phyloP scores from a whole-genome alignment of 2,329 filamentous ascomycete genomes.

The Penicillium italicum region DNA sequence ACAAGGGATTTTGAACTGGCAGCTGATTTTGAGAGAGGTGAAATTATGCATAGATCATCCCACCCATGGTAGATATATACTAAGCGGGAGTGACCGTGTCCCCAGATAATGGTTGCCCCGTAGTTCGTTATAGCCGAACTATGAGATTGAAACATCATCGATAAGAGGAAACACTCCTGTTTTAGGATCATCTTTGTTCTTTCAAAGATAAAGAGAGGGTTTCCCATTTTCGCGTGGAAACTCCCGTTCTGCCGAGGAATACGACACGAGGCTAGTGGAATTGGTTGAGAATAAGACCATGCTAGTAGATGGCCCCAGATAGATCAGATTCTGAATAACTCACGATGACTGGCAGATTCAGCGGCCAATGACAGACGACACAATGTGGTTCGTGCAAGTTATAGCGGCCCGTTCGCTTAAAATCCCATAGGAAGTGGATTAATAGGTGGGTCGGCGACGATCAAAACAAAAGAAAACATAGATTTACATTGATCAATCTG shows the following conservation, averaged over 20 bases:
- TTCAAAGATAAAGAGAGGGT: background rate
- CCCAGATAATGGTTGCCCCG: conserved; percentile 6
- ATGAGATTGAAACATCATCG: background rate
- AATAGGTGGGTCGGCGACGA: conserved; percentile 24
- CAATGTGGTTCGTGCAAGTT: conserved; percentile 15
- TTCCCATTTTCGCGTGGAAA: background rate
- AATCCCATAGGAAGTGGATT: conserved; percentile 18
- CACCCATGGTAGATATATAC: no score
- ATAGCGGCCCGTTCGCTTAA: conserved; percentile 16
- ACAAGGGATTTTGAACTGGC: background rate
- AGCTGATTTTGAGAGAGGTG: background rate
- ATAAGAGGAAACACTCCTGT: background rate
- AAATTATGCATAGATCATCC: background rate
- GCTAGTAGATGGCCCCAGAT: conserved; percentile 2
- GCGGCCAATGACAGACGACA: conserved; percentile 12
- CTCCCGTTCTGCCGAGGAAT: background rate
- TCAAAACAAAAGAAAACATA: conserved; percentile 6
- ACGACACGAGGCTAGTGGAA: conserved; percentile 4
- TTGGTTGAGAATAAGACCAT: conserved; percentile 1
- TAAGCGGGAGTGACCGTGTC: conserved; percentile 11
- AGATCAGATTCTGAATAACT: conserved; percentile 18
- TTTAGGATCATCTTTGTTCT: background rate
- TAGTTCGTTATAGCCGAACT: conserved; percentile 8
- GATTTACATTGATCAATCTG: background rate
- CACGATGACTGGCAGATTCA: conserved; percentile 16